A percentile compares a stretch with the other conserved stretches of the same genome.
Evolutionary conservation across 495 filamentous ascomycete genomes (phyloP).

Genomic region (Platismatia glauca): DNA sequence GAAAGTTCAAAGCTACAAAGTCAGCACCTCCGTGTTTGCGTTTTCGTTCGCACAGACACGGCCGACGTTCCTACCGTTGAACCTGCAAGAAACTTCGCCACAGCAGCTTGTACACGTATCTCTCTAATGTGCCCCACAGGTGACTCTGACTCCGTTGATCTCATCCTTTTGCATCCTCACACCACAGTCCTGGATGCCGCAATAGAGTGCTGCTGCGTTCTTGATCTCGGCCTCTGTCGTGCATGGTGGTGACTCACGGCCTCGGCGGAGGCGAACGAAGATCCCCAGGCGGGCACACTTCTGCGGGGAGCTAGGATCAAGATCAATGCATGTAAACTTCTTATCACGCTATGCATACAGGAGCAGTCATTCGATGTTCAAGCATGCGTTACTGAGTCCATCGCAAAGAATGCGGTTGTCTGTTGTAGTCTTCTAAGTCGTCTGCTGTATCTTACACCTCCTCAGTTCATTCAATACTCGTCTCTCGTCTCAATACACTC

Average conservation of each 20-base stretch:
- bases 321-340: not conserved
- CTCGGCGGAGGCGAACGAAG: not conserved
- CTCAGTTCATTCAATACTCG: too few relatives aligned
- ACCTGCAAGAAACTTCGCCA: not conserved
- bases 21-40: not conserved
- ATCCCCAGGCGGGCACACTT: not conserved
- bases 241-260: not conserved
- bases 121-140: not conserved
- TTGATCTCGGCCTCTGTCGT: not conserved
- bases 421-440: not conserved
- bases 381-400: not conserved
- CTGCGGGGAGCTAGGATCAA: not conserved
- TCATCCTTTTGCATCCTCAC: not conserved
- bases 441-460: not conserved
- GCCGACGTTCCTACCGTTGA: not conserved
- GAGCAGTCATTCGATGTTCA: not conserved
- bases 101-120: not conserved
- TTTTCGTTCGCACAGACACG: not conserved
- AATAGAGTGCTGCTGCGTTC: not conserved
- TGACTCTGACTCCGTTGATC: not conserved
- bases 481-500: not conserved
- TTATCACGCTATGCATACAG: not conserved
- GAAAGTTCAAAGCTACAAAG: not conserved
- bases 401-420: not conserved
- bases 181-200: not conserved